Base-by-base conservation (phyloP, 2,329 filamentous ascomycete genomes). In the Coniosporium tulheliwenetii region DNA sequence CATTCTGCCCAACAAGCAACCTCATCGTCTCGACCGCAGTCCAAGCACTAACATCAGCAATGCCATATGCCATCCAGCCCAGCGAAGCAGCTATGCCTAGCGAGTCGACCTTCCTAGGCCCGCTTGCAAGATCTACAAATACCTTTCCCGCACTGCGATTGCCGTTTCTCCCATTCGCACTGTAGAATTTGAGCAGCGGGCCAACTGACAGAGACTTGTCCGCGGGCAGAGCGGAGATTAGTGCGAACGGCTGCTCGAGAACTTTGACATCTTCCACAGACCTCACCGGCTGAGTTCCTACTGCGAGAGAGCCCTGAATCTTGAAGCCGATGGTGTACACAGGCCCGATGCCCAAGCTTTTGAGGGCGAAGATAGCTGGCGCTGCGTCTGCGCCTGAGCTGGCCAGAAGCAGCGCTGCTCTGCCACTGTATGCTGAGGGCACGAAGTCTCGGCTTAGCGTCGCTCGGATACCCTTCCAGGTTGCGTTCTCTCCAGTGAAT, bases 301-400 rank as follows among this genome's bases (percentile, higher is more conserved):
- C 66, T 3, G 77, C 74, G n/a, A 86, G 65, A 1, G 73, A 63
- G 50, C 51, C 71, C 54, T 46, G 75, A 60, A 45, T 52, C 52
- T 75, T 77, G 63, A 93, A 91, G 1, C 85, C 85, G 36, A 89
- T 82, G 0, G 84, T 89, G 58, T 87, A 87, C 33, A 93, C 81
- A 42, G 84, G 81, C 31, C 79, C 78, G 39, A 89, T 77, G 40
- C 75, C 77, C 26, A 93, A 70, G 33, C 79, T 82, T 49, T 78
- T 78, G 44, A 93, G 65, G 0, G 85, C 85, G 51, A 84, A 93
- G 45, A 93, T 79, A 1, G 79, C 75, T 1, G 82, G 79, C 2
- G 83, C 80, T 4, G 85, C 85, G 48, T 89, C 82, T 42, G 83
- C 77, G 35, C 81, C 73, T 0, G 73, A 76, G 13, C 74, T 79